A percentile compares a stretch with the other conserved stretches of the same genome.
Conservation (phyloP, 2,329 filamentous ascomycete genomes). For the Orbilia javanica region DNA sequence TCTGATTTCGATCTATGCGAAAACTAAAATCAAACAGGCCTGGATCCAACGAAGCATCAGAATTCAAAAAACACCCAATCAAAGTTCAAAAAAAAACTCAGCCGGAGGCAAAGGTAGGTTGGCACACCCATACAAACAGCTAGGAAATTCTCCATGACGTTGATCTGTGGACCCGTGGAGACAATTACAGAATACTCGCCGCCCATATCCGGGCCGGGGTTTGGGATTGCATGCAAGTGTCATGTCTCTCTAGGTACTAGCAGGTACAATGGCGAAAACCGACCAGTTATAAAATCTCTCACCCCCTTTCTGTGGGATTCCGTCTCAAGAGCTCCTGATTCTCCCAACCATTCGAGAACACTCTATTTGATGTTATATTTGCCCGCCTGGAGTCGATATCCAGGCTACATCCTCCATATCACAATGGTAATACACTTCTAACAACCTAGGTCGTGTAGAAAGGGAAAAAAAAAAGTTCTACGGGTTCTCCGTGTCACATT, state of each 20-base stretch:
- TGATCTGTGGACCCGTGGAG: constrained; percentile 29
- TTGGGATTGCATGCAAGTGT: constrained; percentile 19
- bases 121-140: neutral
- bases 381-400: neutral
- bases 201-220: constrained; percentile 17
- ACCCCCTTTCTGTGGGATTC: constrained; percentile 5
- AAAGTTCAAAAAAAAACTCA: neutral
- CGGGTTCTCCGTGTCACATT: constrained; percentile 32
- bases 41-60: constrained; percentile 13
- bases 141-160: constrained; percentile 27
- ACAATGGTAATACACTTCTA: constrained; percentile 10
- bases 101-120: constrained; percentile 10
- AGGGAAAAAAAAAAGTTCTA: constrained; percentile 13
- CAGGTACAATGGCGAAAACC: neutral
- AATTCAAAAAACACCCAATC: neutral
- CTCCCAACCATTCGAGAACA: constrained; percentile 21
- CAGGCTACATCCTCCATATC: neutral
- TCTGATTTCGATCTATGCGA: constrained; percentile 31
- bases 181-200: constrained; percentile 20
- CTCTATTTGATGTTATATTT: neutral
- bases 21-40: constrained; percentile 16
- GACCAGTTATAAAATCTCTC: constrained; percentile 27
- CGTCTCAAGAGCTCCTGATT: constrained; percentile 19
- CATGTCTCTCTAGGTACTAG: constrained; percentile 14
- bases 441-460: neutral